These are phyloP conservation scores for Canavalia ensiformis DNA, from an alignment of 306 rosid species.

Conservation along the genomic window DNA sequence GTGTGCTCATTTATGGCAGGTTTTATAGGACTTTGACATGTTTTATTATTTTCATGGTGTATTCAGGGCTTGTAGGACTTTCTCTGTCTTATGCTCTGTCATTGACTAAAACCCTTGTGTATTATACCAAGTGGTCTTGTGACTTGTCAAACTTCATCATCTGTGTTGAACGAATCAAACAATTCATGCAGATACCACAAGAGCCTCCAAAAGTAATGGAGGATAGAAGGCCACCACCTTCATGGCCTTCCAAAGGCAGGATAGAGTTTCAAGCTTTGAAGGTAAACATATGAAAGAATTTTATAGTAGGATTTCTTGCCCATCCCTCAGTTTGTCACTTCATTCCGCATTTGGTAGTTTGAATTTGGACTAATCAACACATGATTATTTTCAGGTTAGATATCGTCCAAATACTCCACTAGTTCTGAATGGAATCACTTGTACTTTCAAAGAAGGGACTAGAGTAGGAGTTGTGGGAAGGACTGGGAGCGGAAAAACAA, in stretches of 20 bases:
- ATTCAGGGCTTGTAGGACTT: constrained; percentile 75
- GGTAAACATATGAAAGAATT: constrained; percentile 48
- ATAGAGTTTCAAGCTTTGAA: constrained; percentile 61
- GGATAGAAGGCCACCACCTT: constrained; percentile 62
- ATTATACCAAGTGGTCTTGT: constrained; percentile 57
- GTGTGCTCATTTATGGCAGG: neutral
- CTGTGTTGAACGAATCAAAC: constrained; percentile 81
- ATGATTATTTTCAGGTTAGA: constrained; percentile 54
- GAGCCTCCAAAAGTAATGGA: constrained; percentile 70
- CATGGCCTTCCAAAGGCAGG: constrained; percentile 69
- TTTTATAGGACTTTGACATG: neutral
- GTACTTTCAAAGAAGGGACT: constrained; percentile 71
- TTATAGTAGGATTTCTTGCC: neutral
- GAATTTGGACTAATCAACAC: neutral
- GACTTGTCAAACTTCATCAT: constrained; percentile 60
- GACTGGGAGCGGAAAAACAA: constrained; percentile 81
- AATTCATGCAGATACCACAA: constrained; percentile 69
- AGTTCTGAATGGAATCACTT: constrained; percentile 74
- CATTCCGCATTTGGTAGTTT: neutral
- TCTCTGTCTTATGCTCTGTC: constrained; percentile 75
- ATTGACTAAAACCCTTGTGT: constrained; percentile 52
- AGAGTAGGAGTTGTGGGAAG: constrained; percentile 88
- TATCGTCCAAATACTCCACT: constrained; percentile 71
- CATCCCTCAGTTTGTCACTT: neutral
- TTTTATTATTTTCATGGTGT: constrained; percentile 9